Evolutionary conservation across 768 basidiomycete genomes (phyloP), one percentile per base, ranked within the genome.

Genomic region (Kwoniella shandongensis): DNA sequence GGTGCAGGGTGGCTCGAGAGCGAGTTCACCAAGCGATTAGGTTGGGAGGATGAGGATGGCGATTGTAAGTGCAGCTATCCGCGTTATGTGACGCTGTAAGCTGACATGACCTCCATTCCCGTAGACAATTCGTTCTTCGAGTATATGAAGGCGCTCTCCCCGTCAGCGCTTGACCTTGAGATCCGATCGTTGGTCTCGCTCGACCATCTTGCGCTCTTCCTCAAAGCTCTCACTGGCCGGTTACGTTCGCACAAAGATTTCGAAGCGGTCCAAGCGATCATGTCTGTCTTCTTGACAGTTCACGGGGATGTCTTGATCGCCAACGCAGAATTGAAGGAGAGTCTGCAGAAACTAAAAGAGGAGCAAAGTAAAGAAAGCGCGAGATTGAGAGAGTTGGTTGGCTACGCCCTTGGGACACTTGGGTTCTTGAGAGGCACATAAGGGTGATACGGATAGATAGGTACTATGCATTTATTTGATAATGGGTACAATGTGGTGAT

Each of bases 81-180:
- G 23, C 13, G 15, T 49, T 41, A 29, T 22, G 2, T 11, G 6
- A 18, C n/a, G 0, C 45, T 25, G 42, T 42, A 26, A 27, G 15
- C 45, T 56, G 51, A 50, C 17, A 13, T 6, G 7, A 32, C 12
- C n/a, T 39, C 12, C 4, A 18, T 54, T 42, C 18, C 22, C 15
- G 36, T 72, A 88, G 91, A 89, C 72, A 88, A 92, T 61, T 72
- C 77, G 1, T 88, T 98, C 78, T 98, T 97, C 80, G 80, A 79
- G 59, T 87, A 88, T 68, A 80, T 86, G 42, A 94, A 97, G 78
- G 82, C 84, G 4, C 81, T 99, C 10, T 89, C 91, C 0, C 92
- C 96, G 0, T 89, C 94, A 15, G 87, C 89, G 0, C 81, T 91
- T 42, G 96, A 99, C 74, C 80, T 96, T 17, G 94, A 97, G 70